Conservation (phyloP, 192 early-diverging fungal species). For the Obelidium mucronatum region DNA sequence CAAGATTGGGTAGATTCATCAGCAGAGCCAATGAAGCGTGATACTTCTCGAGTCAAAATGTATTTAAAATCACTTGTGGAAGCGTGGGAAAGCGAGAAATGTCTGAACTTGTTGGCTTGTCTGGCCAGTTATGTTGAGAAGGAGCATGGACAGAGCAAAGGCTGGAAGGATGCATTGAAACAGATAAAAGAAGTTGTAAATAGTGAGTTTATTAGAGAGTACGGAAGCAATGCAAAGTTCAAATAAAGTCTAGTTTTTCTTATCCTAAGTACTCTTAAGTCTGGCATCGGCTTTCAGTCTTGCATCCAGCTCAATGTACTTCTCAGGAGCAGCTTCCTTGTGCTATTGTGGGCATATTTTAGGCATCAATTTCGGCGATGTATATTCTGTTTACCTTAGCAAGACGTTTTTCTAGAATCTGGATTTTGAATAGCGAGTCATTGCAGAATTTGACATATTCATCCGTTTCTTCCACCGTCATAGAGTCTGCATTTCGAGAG, state of each 20-base stretch:
- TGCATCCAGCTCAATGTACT: constrained; percentile 58
- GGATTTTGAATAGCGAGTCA: constrained; percentile 65
- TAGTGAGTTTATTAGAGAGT: background rate
- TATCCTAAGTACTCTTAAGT: constrained; percentile 15
- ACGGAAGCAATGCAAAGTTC: background rate
- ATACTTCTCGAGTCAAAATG: background rate
- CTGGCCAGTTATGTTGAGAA: background rate
- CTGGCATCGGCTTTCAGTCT: constrained; percentile 54
- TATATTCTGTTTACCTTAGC: constrained; percentile 52
- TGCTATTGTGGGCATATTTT: constrained; percentile 38
- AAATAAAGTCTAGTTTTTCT: background rate
- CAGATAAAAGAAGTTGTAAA: background rate
- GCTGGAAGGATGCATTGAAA: background rate
- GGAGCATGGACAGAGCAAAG: background rate
- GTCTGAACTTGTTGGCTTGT: background rate
- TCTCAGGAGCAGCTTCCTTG: constrained; percentile 60
- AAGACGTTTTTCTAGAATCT: constrained; percentile 66
- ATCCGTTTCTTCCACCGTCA: constrained; percentile 67
- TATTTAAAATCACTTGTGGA: constrained; percentile 5
- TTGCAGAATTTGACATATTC: constrained; percentile 65
- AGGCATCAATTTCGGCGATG: background rate
- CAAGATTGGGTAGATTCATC: background rate
- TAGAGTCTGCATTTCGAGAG: constrained; percentile 62
- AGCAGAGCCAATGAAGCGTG: background rate
- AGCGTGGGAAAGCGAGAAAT: constrained; percentile 4